Evolutionary conservation across 2,329 filamentous ascomycete genomes (phyloP), one percentile per base, ranked within the genome.

Genomic region (Alternaria incomplexa): DNA sequence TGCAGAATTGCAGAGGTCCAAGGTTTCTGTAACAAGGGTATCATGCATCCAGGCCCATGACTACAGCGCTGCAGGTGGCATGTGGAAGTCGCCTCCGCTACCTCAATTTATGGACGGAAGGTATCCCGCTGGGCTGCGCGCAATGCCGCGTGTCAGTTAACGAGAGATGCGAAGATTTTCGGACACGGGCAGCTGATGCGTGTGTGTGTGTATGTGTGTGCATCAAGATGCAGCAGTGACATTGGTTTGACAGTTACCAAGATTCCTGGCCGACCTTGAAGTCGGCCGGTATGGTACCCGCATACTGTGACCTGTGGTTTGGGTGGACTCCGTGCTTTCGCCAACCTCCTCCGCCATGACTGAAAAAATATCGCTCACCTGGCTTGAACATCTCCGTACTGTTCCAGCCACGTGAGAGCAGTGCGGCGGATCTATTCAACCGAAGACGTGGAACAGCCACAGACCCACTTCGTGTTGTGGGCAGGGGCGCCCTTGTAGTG

Each of bases 401-500:
- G 52, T 61, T 57, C 45, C 63, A 56, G 71, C 76, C 76, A 79
- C 77, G 75, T 77, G 76, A 77, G 69, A 40, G 52, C 43, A 36
- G 22, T 48, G 74, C 75, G 74, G 76, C 64, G 58, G 58, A 25
- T 46, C 55, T 52, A 64, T 72, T 56, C 57, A 61, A 65, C 76
- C 76, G 74, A 77, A 55, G 52, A 36, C 25, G 57, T 67, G 56
- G 61, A 52, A 63, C 61, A 72, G 74, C 74, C 74, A 77, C 70
- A 67, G 56, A 61, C 64, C 69, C 61, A 66, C 63, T 63, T 67
- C 25, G 62, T 52, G 51, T 68, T 61, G 63, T 62, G 69, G 68
- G 47, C 73, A 74, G 66, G 73, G 73, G 67, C 22, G 40, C 65
- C 72, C 73, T 66, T 73, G 74, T 74, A 51, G 64, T 67, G 70